phyloP scores from a whole-genome alignment of 768 basidiomycete genomes.

The Boletus coccyginus region DNA sequence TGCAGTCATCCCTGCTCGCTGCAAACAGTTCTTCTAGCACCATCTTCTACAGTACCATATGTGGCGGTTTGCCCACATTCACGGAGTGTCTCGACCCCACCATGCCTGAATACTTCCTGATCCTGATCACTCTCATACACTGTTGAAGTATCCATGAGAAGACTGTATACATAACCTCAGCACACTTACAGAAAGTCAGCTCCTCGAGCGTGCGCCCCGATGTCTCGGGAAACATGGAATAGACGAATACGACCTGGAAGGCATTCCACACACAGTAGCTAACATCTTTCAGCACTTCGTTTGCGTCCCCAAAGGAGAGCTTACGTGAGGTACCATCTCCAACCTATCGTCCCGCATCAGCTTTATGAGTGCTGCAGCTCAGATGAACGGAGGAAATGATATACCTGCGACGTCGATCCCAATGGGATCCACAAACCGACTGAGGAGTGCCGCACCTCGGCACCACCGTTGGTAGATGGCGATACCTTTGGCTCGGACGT shows the following conservation, averaged over 20 bases:
- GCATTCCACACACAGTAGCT: slow-evolving; percentile 2
- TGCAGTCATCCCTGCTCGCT: neutral
- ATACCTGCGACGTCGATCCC: slow-evolving; percentile 3
- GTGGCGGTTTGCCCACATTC: neutral
- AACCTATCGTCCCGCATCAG: neutral
- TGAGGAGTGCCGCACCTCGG: slow-evolving; percentile 28
- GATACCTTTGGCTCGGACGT: slow-evolving; percentile 58
- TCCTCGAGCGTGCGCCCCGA: slow-evolving; percentile 13
- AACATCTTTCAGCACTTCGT: neutral
- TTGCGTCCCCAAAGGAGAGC: neutral
- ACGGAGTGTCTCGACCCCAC: neutral
- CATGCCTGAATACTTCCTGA: neutral
- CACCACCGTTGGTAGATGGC: slow-evolving; percentile 59
- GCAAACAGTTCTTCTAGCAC: neutral
- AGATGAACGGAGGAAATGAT: neutral
- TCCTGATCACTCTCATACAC: slow-evolving; percentile 3
- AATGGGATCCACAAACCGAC: slow-evolving; percentile 11
- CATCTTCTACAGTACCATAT: neutral
- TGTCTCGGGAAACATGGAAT: slow-evolving; percentile 15
- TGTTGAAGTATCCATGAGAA: neutral
- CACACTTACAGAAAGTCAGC: slow-evolving; percentile 10
- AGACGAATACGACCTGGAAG: slow-evolving; percentile 13
- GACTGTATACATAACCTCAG: neutral
- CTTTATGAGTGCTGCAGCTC: neutral
- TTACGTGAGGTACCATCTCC: slow-evolving; percentile 14